A percentile compares a stretch with the other conserved stretches of the same genome.
Evolutionary conservation across 805 yeast species (phyloP).

Genomic region (Ogataea parapolymorpha): DNA sequence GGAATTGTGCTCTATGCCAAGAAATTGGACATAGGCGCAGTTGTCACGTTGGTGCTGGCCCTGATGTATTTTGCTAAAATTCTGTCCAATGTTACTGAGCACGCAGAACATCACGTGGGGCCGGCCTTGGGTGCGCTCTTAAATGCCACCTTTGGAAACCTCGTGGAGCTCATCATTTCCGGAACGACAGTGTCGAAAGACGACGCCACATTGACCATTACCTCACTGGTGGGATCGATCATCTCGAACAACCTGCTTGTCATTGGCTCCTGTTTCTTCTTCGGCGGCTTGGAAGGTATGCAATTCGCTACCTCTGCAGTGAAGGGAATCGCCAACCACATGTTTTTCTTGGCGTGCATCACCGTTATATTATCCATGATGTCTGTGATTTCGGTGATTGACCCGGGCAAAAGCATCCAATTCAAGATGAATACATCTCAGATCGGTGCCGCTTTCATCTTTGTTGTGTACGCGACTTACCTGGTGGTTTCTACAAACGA

Average conservation of each 20-base stretch:
- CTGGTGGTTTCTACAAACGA: conserved; percentile 15
- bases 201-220: conserved; percentile 17
- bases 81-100: conserved; percentile 16
- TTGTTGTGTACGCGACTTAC: conserved; percentile 10
- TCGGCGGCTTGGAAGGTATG: conserved; percentile 15
- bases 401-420: conserved; percentile 6
- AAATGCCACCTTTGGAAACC: conserved; percentile 16
- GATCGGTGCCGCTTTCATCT: conserved; percentile 16
- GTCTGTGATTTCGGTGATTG: conserved; percentile 17
- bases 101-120: conserved; percentile 18
- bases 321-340: conserved; percentile 11
- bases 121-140: conserved; percentile 16
- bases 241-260: conserved; percentile 17
- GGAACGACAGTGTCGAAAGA: conserved; percentile 18
- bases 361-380: conserved; percentile 8
- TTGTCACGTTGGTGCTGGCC: conserved; percentile 14
- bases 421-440: conserved; percentile 17
- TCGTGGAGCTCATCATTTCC: conserved; percentile 16
- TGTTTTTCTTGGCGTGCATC: conserved; percentile 11
- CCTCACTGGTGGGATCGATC: conserved; percentile 15
- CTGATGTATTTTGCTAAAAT: conserved; percentile 18
- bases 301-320: conserved; percentile 4
- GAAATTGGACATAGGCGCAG: conserved; percentile 13
- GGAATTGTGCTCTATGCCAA: conserved; percentile 14
- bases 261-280: conserved; percentile 17